phyloP scores from a whole-genome alignment of 441 rosid genomes.

The Euphorbia celastroides region DNA sequence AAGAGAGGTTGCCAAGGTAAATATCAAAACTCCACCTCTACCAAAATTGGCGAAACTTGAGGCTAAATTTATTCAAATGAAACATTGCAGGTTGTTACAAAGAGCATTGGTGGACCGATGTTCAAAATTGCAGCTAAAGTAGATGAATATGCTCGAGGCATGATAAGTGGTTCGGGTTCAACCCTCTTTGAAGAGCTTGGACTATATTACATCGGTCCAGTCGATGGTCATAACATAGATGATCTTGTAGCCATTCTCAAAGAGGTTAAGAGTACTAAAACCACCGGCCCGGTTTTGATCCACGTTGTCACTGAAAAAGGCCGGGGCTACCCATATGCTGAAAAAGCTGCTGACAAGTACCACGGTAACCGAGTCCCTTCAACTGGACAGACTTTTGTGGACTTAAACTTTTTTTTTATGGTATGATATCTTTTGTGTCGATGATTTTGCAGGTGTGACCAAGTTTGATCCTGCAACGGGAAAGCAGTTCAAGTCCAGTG shows the following conservation, averaged over 20 bases:
- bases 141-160: constrained; percentile 96
- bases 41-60: too few species aligned
- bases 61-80: too few species aligned
- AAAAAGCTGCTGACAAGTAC: constrained; percentile 41
- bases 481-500: constrained; percentile 34
- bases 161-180: constrained; percentile 87
- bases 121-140: constrained; percentile 94
- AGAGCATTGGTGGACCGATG: constrained; percentile 78
- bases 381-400: too few species aligned
- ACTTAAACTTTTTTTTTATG: too few species aligned
- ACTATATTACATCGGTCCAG: constrained; percentile 87
- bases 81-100: constrained; percentile 58
- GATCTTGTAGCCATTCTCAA: constrained; percentile 39
- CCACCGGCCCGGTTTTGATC: constrained; percentile 39
- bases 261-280: constrained; percentile 27
- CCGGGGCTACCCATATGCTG: constrained; percentile 45
- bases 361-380: too few species aligned
- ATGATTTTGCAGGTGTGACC: constrained; percentile 29
- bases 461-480: constrained; percentile 44
- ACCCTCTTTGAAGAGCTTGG: constrained; percentile 97
- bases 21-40: not conserved
- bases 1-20: constrained; percentile 89
- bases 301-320: constrained; percentile 53
- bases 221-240: constrained; percentile 88
- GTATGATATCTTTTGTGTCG: too few species aligned